Base-by-base conservation (phyloP, 2,329 filamentous ascomycete genomes). In the Myriangium duriaei region DNA sequence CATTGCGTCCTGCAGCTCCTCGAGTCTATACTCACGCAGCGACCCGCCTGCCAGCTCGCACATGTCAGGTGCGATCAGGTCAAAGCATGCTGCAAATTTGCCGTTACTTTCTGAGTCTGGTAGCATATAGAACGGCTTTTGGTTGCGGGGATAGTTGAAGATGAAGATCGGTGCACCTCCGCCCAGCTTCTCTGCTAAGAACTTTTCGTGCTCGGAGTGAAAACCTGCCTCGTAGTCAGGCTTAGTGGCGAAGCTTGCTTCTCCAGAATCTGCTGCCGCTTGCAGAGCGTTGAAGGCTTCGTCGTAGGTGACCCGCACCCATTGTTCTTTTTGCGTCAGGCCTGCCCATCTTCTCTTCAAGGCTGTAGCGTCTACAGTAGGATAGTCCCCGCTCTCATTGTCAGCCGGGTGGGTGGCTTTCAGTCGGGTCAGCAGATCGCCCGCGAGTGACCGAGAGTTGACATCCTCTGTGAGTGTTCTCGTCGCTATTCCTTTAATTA, bases 81-180 rank as follows among this genome's bases (percentile, higher is more conserved):
- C 87, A 55, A 95, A 95, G 61, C 85, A 93, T 42, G 86, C 83
- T 10, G 85, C 85, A 4, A 85, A 92, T n/a, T 50, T 42, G 4
- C 39, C 37, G 5, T 38, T 44, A 11, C 44, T 43, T 28, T 32
- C 30, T 13, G 49, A 41, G 2, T 72, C 73, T 11, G 75, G 73
- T 2, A 73, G 59, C 81, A 86, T 87, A 59, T 87, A 98, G 61
- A 96, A 98, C 9, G 88, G 84, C 62, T 98, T 98, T 56, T 91
- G 76, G 33, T 69, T 66, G 47, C 74, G 74, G n/a, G 91, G 91
- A 55, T 95, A 98, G 57, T 95, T 71, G 11, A 87, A 96, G 46
- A 98, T 77, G 55, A 96, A 96, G 31, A 96, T 69, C 5, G 91
- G 91, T 2, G 63, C 61, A 12, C 69, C 68, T 33, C 71, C 63